Evolutionary conservation across 2,329 filamentous ascomycete species (phyloP), one percentile per base, ranked within the genome.

Genomic region (Aspergillus sp.): DNA sequence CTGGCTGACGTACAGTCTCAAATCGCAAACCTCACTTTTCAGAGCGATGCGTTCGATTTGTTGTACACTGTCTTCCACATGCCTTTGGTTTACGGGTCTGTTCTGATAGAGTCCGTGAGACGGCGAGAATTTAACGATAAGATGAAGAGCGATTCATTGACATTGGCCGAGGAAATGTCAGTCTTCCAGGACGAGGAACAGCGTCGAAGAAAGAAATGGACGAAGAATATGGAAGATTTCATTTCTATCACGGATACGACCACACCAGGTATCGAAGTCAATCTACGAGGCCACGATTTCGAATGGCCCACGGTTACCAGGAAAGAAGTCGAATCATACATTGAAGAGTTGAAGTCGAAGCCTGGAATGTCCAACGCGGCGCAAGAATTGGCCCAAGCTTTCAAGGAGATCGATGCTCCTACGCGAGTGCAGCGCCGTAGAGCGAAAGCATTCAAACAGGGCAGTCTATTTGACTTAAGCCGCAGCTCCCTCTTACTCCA

Each of bases 381-480:
- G 1, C 82, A 87, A 11, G 90, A 96, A 52, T 81, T 98, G 35
- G 79, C 82, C 3, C 90, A 91, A 68, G 84, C 92, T 17, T 83
- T 96, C 59, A 86, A 87, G 60, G 92, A 96, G 54, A 81, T 98
- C 14, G 88, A 88, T 70, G 86, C 84, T 56, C 92, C 93, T 3
- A 95, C 91, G 0, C 91, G 89, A 66, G 91, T 95, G 71, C 93
- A 96, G 70, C 85, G 88, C 60, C 93, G 91, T 73, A 86, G 91
- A 57, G 85, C 95, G 6, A 96, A 93, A 72, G 92, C 91, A 5
- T 98, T 99, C 80, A 97, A 97, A 71, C 95, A 96, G 70, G 95
- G 95, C 15, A 98, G 95, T 70, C 84, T 98, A 39, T 92, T 97
- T 67, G 95, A 98, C 71, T 83, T 97, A 60, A 91, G 91, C n/a